Evolutionary conservation across 495 filamentous ascomycete genomes (phyloP).

Genomic region (Sordaria brevicollis): DNA sequence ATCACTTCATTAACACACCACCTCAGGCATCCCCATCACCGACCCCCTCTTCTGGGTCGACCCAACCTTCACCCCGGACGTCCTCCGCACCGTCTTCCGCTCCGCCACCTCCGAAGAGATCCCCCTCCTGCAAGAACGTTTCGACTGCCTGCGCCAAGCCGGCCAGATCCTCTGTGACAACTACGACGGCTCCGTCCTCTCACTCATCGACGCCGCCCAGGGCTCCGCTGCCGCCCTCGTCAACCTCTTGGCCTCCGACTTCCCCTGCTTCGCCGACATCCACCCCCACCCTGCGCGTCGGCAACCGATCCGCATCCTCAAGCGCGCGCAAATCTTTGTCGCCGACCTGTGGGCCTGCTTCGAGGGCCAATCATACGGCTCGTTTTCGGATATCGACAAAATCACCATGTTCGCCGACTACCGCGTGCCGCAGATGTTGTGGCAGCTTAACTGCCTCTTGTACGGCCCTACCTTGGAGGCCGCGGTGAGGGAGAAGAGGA

Average conservation of each 20-base stretch:
- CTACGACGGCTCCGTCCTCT: constrained; percentile 65
- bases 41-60: constrained; percentile 79
- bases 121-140: constrained; percentile 68
- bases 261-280: constrained; percentile 80
- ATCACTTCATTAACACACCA: not conserved
- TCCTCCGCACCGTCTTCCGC: constrained; percentile 69
- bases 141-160: constrained; percentile 74
- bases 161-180: constrained; percentile 76
- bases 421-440: constrained; percentile 86
- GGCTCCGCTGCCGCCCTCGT: constrained; percentile 76
- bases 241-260: constrained; percentile 67
- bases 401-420: constrained; percentile 99
- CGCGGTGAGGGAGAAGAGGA: constrained; percentile 50
- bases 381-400: constrained; percentile 84
- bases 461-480: constrained; percentile 72
- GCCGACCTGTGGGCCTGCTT: constrained; percentile 96
- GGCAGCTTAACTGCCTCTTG: constrained; percentile 68
- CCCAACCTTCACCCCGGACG: constrained; percentile 62
- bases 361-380: constrained; percentile 64
- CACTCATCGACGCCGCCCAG: constrained; percentile 64
- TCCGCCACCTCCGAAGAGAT: constrained; percentile 81
- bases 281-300: constrained; percentile 57
- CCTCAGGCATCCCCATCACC: constrained; percentile 74
- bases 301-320: constrained; percentile 66
- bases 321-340: constrained; percentile 89